phyloP scores from a whole-genome alignment of 768 basidiomycete genomes.

The Russula virescens region DNA sequence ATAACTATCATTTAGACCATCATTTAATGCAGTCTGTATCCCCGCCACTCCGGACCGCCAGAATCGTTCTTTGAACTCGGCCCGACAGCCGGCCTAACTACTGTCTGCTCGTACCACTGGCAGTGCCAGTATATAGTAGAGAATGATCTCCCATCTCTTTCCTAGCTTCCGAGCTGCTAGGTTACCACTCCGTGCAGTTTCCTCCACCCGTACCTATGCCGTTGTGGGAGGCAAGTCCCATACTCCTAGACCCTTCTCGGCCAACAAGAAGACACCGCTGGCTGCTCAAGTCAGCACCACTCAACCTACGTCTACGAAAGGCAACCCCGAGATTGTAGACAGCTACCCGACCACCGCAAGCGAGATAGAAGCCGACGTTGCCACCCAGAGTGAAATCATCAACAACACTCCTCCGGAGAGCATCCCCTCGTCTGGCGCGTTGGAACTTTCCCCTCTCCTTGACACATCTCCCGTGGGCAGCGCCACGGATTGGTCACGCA shows the following conservation, averaged over 20 bases:
- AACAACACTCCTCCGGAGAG: conserved; percentile 23
- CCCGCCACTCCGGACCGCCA: too few species aligned
- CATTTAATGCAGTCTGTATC: too few species aligned
- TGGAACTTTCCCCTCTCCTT: conserved; percentile 21
- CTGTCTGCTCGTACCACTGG: too few species aligned
- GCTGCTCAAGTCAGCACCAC: conserved; percentile 32
- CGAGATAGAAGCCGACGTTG: conserved; percentile 23
- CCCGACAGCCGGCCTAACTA: too few species aligned
- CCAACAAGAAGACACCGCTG: conserved; percentile 22
- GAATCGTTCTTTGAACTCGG: too few species aligned
- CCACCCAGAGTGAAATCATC: conserved; percentile 14
- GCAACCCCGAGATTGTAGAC: conserved; percentile 26
- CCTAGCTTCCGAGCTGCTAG: background rate
- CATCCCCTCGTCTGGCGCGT: conserved; percentile 24
- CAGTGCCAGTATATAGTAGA: background rate
- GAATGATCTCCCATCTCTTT: background rate
- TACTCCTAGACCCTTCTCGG: conserved; percentile 7
- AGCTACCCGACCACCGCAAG: conserved; percentile 26
- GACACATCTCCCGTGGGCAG: conserved; percentile 17
- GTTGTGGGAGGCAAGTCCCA: conserved; percentile 7
- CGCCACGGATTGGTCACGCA: conserved; percentile 82
- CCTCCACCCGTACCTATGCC: conserved; percentile 12
- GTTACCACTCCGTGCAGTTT: conserved; percentile 1
- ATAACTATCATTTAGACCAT: too few species aligned
- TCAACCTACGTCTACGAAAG: conserved; percentile 25